Evolutionary conservation across 2,329 filamentous ascomycete species (phyloP).

Genomic region (Thermoascus crustaceus): DNA sequence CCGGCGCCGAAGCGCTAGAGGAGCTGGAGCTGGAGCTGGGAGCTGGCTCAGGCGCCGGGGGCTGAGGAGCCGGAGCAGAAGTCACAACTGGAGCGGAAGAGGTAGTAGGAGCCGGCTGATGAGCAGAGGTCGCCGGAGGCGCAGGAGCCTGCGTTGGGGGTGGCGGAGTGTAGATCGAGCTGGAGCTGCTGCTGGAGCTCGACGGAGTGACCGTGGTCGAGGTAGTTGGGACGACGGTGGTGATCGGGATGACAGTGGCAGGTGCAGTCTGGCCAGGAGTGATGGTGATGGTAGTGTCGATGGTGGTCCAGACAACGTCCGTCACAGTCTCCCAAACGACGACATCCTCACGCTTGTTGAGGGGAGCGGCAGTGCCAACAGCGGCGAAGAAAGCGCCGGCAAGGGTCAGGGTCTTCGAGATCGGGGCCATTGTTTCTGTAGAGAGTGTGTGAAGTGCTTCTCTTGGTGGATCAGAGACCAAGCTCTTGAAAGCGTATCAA

Average conservation of each 20-base stretch:
- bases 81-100: conserved; percentile 7
- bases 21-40: conserved; percentile 11
- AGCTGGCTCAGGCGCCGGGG: conserved; percentile 15
- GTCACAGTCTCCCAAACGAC: conserved; percentile 44
- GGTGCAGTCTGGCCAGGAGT: conserved; percentile 25
- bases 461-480: conserved; percentile 1
- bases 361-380: conserved; percentile 22
- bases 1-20: too few relatives aligned
- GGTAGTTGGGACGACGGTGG: conserved; percentile 17
- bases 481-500: background rate
- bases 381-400: conserved; percentile 28
- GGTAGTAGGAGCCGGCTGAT: conserved; percentile 4
- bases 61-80: conserved; percentile 10
- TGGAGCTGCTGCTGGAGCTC: conserved; percentile 5
- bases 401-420: conserved; percentile 29
- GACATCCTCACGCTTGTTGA: conserved; percentile 34
- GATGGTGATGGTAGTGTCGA: conserved; percentile 42
- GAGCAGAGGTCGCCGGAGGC: conserved; percentile 7
- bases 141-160: conserved; percentile 6
- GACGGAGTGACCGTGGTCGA: conserved; percentile 7
- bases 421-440: conserved; percentile 25
- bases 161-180: conserved; percentile 6
- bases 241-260: conserved; percentile 14
- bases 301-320: conserved; percentile 41
- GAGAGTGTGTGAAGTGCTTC: conserved; percentile 8